Percentiles rank a stretch among this genome's conserved stretches.
These are phyloP conservation scores for Fusarium multiceps DNA, from an alignment of 2,329 filamentous ascomycete genomes.

Conservation along the genomic window DNA sequence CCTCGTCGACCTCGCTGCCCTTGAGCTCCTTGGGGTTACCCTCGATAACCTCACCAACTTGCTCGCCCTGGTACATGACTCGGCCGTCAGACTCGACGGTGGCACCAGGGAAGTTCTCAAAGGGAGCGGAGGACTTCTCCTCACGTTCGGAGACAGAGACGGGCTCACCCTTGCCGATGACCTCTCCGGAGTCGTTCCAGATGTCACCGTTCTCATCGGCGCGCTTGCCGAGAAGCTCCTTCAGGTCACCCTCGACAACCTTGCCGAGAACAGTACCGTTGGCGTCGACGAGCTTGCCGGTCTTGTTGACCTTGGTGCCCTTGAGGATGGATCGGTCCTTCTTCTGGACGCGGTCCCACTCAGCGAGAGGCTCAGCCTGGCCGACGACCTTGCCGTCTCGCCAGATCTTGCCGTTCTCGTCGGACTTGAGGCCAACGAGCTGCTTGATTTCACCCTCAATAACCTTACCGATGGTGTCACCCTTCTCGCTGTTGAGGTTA, in stretches of 20 bases:
- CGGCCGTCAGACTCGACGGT: slow-evolving; percentile 65
- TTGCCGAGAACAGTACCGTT: slow-evolving; percentile 68
- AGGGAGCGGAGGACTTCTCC: slow-evolving; percentile 62
- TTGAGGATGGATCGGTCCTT: slow-evolving; percentile 60
- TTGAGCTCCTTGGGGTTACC: slow-evolving; percentile 72
- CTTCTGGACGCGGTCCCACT: slow-evolving; percentile 60
- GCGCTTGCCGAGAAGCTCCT: slow-evolving; percentile 72
- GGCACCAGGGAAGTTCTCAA: slow-evolving; percentile 68
- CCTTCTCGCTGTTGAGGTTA: slow-evolving; percentile 64
- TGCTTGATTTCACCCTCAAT: slow-evolving; percentile 71
- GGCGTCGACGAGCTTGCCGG: slow-evolving; percentile 66
- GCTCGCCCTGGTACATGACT: slow-evolving; percentile 62
- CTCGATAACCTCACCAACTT: slow-evolving; percentile 71
- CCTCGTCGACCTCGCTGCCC: slow-evolving; percentile 74
- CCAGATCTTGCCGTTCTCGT: slow-evolving; percentile 74
- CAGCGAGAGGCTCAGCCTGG: slow-evolving; percentile 71
- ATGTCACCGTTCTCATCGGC: slow-evolving; percentile 75
- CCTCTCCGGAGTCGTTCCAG: slow-evolving; percentile 76
- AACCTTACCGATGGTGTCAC: slow-evolving; percentile 69
- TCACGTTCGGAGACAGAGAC: slow-evolving; percentile 64
- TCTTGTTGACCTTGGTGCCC: slow-evolving; percentile 68
- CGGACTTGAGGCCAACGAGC: slow-evolving; percentile 74
- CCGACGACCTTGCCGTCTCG: slow-evolving; percentile 75
- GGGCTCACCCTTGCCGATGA: slow-evolving; percentile 74
- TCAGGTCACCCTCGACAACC: slow-evolving; percentile 70